These are phyloP conservation scores for Moniliophthora roreri DNA, from an alignment of 1,284 basidiomycete genomes.

Conservation along the genomic window DNA sequence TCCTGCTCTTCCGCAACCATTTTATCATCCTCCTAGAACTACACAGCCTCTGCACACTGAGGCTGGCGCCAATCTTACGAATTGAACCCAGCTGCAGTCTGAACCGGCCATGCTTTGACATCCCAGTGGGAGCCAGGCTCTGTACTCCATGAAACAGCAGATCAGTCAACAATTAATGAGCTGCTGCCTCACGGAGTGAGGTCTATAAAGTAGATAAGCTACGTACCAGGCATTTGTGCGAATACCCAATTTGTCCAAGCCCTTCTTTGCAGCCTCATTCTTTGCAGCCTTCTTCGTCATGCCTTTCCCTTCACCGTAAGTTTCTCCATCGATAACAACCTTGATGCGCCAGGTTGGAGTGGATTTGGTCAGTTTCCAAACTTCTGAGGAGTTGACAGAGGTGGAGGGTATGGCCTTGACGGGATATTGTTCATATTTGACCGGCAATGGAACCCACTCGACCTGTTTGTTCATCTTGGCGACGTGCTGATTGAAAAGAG, in stretches of 20 bases:
- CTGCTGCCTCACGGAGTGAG: slow-evolving; percentile 1
- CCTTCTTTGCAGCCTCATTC: slow-evolving; percentile 68
- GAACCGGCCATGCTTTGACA: slow-evolving; percentile 50
- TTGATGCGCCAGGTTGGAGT: slow-evolving; percentile 73
- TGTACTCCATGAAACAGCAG: slow-evolving; percentile 1
- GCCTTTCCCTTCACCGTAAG: slow-evolving; percentile 60
- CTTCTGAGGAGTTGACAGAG: background rate
- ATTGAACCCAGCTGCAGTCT: slow-evolving; percentile 51
- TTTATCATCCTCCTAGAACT: slow-evolving; percentile 23
- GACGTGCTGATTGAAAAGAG: slow-evolving; percentile 73
- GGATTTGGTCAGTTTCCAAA: slow-evolving; percentile 42
- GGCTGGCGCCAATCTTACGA: slow-evolving; percentile 35
- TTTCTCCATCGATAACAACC: slow-evolving; percentile 57
- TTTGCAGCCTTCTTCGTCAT: slow-evolving; percentile 74
- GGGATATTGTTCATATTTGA: background rate
- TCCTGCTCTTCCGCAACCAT: background rate
- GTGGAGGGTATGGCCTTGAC: background rate
- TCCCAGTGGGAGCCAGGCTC: background rate
- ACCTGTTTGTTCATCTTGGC: slow-evolving; percentile 55
- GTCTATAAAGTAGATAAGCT: background rate
- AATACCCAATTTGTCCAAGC: slow-evolving; percentile 49
- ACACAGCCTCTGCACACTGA: slow-evolving; percentile 54
- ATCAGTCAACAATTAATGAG: background rate
- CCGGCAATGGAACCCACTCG: slow-evolving; percentile 62
- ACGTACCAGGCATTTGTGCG: slow-evolving; percentile 6